Evolutionary conservation across 2,329 filamentous ascomycete species (phyloP), one percentile per base, ranked within the genome.

Genomic region (Cladorrhinum sp.): DNA sequence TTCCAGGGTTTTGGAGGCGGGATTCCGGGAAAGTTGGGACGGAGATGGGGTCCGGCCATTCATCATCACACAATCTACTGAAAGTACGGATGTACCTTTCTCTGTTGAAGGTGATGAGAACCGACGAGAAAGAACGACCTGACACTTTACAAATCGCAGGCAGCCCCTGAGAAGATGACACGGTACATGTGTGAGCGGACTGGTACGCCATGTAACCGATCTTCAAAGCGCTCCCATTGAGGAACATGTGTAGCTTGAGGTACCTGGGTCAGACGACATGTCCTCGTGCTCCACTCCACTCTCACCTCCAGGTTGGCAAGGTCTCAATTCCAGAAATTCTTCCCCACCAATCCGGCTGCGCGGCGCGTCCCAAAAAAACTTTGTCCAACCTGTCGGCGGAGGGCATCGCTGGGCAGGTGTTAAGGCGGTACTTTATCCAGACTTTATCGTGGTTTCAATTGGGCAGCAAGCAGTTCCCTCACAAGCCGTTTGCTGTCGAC

Each of bases 281-380:
- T 63, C 55, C 38, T 45, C 16, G 22, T 7, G 16, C 18, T 16
- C 1, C 16, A 25, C 38, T 27, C 53, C 57, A 51, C 48, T 45
- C 24, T 56, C 22, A n/a, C 22, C 20, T 18, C 22, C 16, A 6
- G 36, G 29, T 55, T 16, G 52, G 20, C 32, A 24, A 29, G n/a
- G 25, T 55, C 25, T 29, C 25, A 41, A 41, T 62, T 65, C 62
- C 64, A 65, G 53, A 64, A 62, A 45, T 55, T 58, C 18, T 61
- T 62, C 58, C 60, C 65, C 62, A 60, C 58, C 57, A 51, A 61
- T 57, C 60, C 62, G 62, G 59, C 57, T 29, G 53, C 50, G 45
- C 41, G 61, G 59, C 29, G 58, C 60, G 49, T 55, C 29, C 25
- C 32, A 52, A 60, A 65, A 58, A 53, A 24, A 51, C 48, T 38